Percentiles rank a stretch among this genome's conserved stretches.
Conservation (phyloP, 2,329 filamentous ascomycete species). For the Fusarium multiceps region DNA sequence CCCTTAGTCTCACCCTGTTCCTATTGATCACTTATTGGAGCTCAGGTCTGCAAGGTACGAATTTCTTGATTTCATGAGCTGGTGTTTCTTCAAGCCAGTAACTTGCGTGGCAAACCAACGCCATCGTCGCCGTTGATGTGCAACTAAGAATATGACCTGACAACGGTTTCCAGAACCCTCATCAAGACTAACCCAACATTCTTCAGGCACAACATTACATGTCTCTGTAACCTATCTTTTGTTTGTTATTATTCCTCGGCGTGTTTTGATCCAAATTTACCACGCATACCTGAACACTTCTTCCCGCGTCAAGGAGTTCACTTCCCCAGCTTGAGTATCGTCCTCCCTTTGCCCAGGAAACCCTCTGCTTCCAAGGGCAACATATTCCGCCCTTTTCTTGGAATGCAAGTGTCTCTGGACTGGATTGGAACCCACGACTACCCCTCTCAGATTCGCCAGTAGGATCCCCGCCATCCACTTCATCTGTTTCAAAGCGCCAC, state of each 20-base stretch:
- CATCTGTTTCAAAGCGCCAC: slow-evolving; percentile 53
- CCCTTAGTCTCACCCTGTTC: slow-evolving; percentile 34
- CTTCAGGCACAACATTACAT: slow-evolving; percentile 37
- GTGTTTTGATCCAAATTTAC: slow-evolving; percentile 33
- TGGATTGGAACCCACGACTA: slow-evolving; percentile 51
- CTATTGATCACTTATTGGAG: slow-evolving; percentile 25
- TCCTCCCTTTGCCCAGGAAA: slow-evolving; percentile 22
- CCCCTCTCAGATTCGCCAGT: slow-evolving; percentile 52
- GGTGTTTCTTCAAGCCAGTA: slow-evolving; percentile 10
- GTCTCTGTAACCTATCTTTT: slow-evolving; percentile 33
- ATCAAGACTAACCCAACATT: slow-evolving; percentile 20
- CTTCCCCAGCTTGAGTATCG: slow-evolving; percentile 40
- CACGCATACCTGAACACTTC: slow-evolving; percentile 35
- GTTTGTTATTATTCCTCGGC: slow-evolving; percentile 32
- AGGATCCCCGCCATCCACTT: slow-evolving; percentile 47
- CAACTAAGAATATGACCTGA: slow-evolving; percentile 24
- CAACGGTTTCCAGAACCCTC: slow-evolving; percentile 16
- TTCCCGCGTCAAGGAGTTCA: slow-evolving; percentile 35
- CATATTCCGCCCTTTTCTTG: slow-evolving; percentile 47
- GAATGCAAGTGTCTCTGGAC: slow-evolving; percentile 54
- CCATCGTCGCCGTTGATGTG: background rate
- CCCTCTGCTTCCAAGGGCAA: slow-evolving; percentile 41
- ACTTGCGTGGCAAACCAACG: slow-evolving; percentile 19
- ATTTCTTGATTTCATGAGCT: slow-evolving; percentile 11
- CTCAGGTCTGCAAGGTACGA: slow-evolving; percentile 32